Base-by-base conservation (phyloP, 78 protist genomes). In the Mastigamoeba balamuthi region DNA sequence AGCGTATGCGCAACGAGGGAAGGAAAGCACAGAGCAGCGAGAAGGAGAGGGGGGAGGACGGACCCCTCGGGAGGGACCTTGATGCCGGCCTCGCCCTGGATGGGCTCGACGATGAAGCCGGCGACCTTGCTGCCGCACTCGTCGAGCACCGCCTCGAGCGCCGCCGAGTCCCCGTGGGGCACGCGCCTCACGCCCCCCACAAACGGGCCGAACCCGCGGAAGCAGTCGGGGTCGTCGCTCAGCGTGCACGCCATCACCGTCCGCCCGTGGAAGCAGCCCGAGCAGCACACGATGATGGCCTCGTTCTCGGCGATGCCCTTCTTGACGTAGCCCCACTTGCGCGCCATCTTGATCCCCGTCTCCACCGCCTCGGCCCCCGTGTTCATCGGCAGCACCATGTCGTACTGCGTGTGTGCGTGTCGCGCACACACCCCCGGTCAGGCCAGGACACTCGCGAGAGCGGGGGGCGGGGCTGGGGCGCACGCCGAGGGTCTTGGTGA, bases 341-440 rank as follows among this genome's bases (percentile, higher is more conserved):
- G 92, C 7, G 97, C 94, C 5, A 94, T 69, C 87, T 98, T 98
- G 76, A 91, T 28, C 23, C 96, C 96, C 5, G 98, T 85, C 86
- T 97, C 99, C 33, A 83, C 96, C 1, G 87, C 98, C 73, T 95
- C 98, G 8, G 87, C 98, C 29, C 99, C 99, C 0, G 97, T 85
- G 87, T 94, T 95, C 96, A 91, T 94, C 44, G 99, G 99, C 30
- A 97, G 79, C 6, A 97, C 85, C 74, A 67, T 73, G 53, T 94
- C 97, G 72, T 87, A 95, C n/a, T n/a, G n/a, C n/a, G n/a, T n/a
- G n/a, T n/a, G n/a, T n/a, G n/a, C n/a, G n/a, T n/a, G n/a, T n/a
- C n/a, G n/a, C n/a, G n/a, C n/a, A n/a, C n/a, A n/a, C n/a, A n/a
- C n/a, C n/a, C n/a, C n/a, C n/a, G n/a, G n/a, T n/a, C n/a, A n/a